phyloP scores from a whole-genome alignment of 1,284 basidiomycete genomes.

The Microbotryomycetes sp. region DNA sequence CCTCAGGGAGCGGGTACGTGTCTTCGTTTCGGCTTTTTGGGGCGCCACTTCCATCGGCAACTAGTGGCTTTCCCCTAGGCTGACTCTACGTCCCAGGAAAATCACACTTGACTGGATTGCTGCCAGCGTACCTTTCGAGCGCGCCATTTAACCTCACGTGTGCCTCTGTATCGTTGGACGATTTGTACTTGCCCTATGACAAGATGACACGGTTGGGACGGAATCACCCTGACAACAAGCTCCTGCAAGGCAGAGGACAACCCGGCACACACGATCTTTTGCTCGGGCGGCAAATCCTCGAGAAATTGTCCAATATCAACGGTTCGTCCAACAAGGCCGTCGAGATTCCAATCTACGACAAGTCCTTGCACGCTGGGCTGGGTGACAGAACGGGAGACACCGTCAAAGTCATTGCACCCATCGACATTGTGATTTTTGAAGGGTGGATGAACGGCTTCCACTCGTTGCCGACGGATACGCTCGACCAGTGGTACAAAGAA shows the following conservation, averaged over 20 bases:
- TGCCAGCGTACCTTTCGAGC: conserved; percentile 50
- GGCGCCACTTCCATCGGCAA: no score
- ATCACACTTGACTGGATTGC: conserved; percentile 57
- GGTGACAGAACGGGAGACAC: conserved; percentile 64
- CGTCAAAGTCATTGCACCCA: conserved; percentile 40
- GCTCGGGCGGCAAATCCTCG: conserved; percentile 54
- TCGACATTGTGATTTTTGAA: conserved; percentile 83
- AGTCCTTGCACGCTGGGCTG: conserved; percentile 65
- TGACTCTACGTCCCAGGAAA: conserved; percentile 51
- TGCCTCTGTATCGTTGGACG: conserved; percentile 70
- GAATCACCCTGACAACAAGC: conserved; percentile 52
- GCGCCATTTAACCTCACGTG: conserved; percentile 52
- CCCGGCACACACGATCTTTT: conserved; percentile 78
- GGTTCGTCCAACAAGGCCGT: conserved; percentile 41
- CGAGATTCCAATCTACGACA: conserved; percentile 75
- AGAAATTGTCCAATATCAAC: conserved; percentile 49
- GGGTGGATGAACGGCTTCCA: conserved; percentile 51
- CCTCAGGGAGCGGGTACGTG: conserved; percentile 52
- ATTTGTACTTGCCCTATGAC: conserved; percentile 69
- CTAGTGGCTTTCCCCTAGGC: not conserved
- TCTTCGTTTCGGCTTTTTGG: not conserved
- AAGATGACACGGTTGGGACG: conserved; percentile 52
- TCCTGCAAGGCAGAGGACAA: conserved; percentile 70
- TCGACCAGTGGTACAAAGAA: conserved; percentile 43
- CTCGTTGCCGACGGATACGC: conserved; percentile 29